Percentiles rank a stretch among this genome's conserved stretches.
Evolutionary conservation across 768 basidiomycete species (phyloP).

Genomic region (Lactarius trivialis): DNA sequence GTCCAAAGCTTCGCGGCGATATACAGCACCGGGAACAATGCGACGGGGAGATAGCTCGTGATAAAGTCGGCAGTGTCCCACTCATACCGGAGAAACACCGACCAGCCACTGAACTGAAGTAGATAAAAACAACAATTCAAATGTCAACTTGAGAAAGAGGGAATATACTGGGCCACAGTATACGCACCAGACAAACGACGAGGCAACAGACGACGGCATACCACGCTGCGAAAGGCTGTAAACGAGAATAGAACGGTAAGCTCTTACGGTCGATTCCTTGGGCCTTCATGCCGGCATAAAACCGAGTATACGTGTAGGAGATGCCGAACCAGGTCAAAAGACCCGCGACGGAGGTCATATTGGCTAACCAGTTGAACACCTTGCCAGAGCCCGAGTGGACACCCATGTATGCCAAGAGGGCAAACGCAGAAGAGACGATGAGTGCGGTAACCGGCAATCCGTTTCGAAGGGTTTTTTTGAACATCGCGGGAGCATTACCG

Average conservation of each 20-base stretch:
- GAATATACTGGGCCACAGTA: not conserved
- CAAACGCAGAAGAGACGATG: slow-evolving; percentile 59
- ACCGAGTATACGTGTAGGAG: slow-evolving; percentile 51
- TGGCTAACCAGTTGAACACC: slow-evolving; percentile 78
- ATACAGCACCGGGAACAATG: slow-evolving; percentile 75
- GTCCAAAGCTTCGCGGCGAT: slow-evolving; percentile 48
- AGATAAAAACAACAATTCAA: too few relatives aligned
- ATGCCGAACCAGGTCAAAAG: slow-evolving; percentile 47
- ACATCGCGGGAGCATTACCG: slow-evolving; percentile 79
- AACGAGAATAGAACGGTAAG: slow-evolving; percentile 60
- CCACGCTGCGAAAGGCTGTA: slow-evolving; percentile 75
- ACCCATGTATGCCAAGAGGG: slow-evolving; percentile 77
- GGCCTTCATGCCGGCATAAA: slow-evolving; percentile 69
- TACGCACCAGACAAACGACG: slow-evolving; percentile 56
- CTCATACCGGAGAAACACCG: slow-evolving; percentile 44
- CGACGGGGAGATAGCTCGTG: slow-evolving; percentile 69
- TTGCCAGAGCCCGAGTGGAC: slow-evolving; percentile 54
- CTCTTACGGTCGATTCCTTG: slow-evolving; percentile 70
- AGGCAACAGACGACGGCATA: slow-evolving; percentile 33
- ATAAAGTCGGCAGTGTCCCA: slow-evolving; percentile 67
- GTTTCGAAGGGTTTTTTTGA: slow-evolving; percentile 55
- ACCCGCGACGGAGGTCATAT: slow-evolving; percentile 44
- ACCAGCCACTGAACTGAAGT: slow-evolving; percentile 42
- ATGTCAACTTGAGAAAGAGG: slow-evolving; percentile 29
- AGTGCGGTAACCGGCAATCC: slow-evolving; percentile 78